Evolutionary conservation across 495 filamentous ascomycete species (phyloP), one percentile per base, ranked within the genome.

Genomic region (Mycothermus thermophilus): DNA sequence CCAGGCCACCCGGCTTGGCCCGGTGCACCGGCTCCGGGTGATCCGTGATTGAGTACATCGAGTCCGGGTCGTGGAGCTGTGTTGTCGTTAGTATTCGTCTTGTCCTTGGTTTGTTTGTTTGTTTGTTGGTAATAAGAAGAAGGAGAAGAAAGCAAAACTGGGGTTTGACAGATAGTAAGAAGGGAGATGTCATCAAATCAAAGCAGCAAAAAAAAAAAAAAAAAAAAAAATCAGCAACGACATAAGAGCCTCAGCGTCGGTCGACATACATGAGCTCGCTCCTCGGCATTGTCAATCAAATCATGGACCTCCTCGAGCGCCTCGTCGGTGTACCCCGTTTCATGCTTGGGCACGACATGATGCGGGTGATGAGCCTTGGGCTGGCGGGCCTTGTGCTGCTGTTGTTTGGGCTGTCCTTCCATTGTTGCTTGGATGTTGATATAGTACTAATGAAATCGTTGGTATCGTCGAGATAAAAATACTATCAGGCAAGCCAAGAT

Each of bases 221-320:
- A n/a, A n/a, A n/a, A n/a, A n/a, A n/a, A n/a, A n/a, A n/a, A n/a
- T n/a, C n/a, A n/a, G n/a, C n/a, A n/a, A n/a, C n/a, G n/a, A n/a
- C n/a, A n/a, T n/a, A n/a, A n/a, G n/a, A n/a, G 11, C 6, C 11
- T 25, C 22, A 6, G 22, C 22, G 11, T 6, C 11, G 22, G 22
- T 25, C 22, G 20, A 33, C 41, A 15, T 25, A 53, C 50, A 27
- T 53, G 50, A 1, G 50, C 47, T 25, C 51, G 39, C 34, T 53
- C 47, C 38, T 53, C 50, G 32, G 50, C 50, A 12, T 32, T 34
- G 30, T 53, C 44, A 31, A 53, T 53, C 24, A 53, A 19, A 26
- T 53, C 50, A 35, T 53, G 50, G 21, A 38, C 40, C 27, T 53
- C 50, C 31, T 43, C 41, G 14, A 44, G 26, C 18, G 39, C 47